Evolutionary conservation across 345 rosid genomes (phyloP), one percentile per base, ranked within the genome.

Genomic region (Triadica sebifera): DNA sequence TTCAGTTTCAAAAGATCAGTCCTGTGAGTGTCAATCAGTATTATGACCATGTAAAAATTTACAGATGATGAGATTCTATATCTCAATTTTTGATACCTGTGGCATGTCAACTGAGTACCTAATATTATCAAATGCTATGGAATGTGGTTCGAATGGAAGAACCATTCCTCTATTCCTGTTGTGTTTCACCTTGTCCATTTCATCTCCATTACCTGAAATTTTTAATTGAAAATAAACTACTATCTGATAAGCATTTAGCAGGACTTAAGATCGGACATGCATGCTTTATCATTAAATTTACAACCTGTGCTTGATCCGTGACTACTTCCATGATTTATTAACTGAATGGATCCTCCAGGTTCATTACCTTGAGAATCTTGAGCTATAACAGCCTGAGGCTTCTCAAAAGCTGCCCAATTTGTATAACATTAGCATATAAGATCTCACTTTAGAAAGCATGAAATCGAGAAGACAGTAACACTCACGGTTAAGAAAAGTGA

Each of bases 71-170:
- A 5, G 16, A 2, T 43, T 25, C 20, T 41, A 11, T 34, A 53
- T 74, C 4, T 29, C 6, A 12, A 71, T 47, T 51, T 65, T 37
- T 5, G 50, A 65, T 84, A 91, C 97, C 93, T 79, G 81, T 22
- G 97, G 97, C 95, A 92, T 89, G 71, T 89, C 92, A 47, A 92
- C 91, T 6, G 93, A 85, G 81, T 90, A 92, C 20, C 47, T 29
- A 65, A 92, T 70, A 25, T 86, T 78, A 70, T 89, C 86, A 34
- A 92, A 92, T 37, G 91, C 81, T 37, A 92, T 78, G 12, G 84
- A 86, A 80, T 81, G 88, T 62, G 85, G 95, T 81, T 87, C 86
- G 76, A 89, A 92, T 68, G 97, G 95, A 82, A 92, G 89, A 67
- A 90, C 85, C 91, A 89, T 87, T 76, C 95, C 97, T 77, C 49